Evolutionary conservation across 176 grass and related monocot species (phyloP).

Genomic region (Hordeum vulgare): MorexV3_pseudomolecules_assembly NC_058524.1:53655672-53656171

Average conservation of each 20-base stretch:
- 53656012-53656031: slow-evolving; percentile 59
- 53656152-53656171: slow-evolving; percentile 1
- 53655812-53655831: too few species aligned
- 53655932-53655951: background rate
- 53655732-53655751: too few species aligned
- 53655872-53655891: too few species aligned
- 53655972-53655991: background rate
- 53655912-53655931: too few species aligned
- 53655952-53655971: background rate
- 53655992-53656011: background rate
- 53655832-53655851: too few species aligned
- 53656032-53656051: slow-evolving; percentile 57
- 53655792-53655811: too few species aligned
- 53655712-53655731: too few species aligned
- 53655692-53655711: background rate
- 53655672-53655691: background rate
- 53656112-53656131: slow-evolving; percentile 30
- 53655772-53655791: too few species aligned
- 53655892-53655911: too few species aligned
- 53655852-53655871: too few species aligned
- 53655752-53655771: too few species aligned
- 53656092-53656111: slow-evolving; percentile 41
- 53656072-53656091: slow-evolving; percentile 45
- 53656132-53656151: slow-evolving; percentile 28
- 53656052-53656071: slow-evolving; percentile 34